Base-by-base conservation (phyloP, 306 rosid genomes). In the Quercus robur region DNA sequence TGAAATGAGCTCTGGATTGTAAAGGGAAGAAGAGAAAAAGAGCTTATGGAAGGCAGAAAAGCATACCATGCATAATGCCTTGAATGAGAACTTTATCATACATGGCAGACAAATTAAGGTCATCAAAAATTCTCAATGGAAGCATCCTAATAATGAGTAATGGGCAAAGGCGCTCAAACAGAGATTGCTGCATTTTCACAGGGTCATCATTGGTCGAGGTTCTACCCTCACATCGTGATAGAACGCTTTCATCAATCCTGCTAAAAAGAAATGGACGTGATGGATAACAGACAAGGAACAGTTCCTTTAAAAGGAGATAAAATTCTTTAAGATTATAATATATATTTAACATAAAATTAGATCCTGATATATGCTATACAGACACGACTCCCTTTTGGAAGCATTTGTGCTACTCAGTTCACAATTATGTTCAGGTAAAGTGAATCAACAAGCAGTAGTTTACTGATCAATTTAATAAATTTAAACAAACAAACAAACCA, bases 81-180 rank as follows among this genome's bases (percentile, higher is more conserved):
- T 85, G 90, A 70, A 79, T 64, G 78, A 81, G 77, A 72, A 88
- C 82, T 55, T 83, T 86, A 69, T 88, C 91, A 77, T 95, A 95
- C 89, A 93, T 84, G 79, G 80, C 25, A 41, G 91, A 83, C 71
- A 91, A 89, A 77, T 84, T 80, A 70, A 83, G 91, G 83, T 91
- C 90, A 87, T 86, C 75, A 86, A 93, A 95, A 74, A 84, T 83
- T 86, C 88, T 88, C 83, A 95, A 76, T 28, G 99, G 97, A 83
- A 95, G 97, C 94, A 93, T 91, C 91, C 91, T 90, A 80, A 91
- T 82, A 49, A 95, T 84, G 31, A 95, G 97, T 83, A 93, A 77
- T 1, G 99, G 97, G 87, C 97, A 94, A 74, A 94, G 94, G 78
- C 82, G 97, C 85, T 91, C 94, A 83, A 94, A 94, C 62, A 94